Evolutionary conservation across 805 yeast genomes (phyloP), one percentile per base, ranked within the genome.

Genomic region (Scheffersomyces lignosus): DNA sequence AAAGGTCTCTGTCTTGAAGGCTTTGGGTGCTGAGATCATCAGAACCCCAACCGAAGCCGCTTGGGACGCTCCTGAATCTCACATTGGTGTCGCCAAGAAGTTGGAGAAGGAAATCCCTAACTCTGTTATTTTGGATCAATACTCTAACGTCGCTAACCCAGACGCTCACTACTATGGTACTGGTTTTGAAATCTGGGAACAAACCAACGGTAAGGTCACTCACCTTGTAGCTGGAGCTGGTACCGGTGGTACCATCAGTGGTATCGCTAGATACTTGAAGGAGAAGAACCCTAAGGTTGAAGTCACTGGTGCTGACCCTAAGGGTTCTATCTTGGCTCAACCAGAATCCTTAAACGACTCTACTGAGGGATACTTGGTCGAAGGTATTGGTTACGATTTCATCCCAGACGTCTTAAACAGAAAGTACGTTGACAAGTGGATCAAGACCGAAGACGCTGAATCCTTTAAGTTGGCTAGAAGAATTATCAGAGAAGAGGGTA

Each of bases 191-290:
- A 87, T 87, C 52, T 85, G 89, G 81, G 79, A 80, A 43, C 95
- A 87, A 64, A 77, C 91, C 12, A 63, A 73, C 17, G 87, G 90
- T 24, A 75, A 80, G 41, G 70, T 87, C 36, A 79, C 78, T 37
- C 87, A 82, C 43, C 70, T 87, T 30, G 84, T 87, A 37, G 95
- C 95, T 26, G 96, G 96, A 60, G 95, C 96, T 5, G 96, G 96
- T 66, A 87, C 96, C 40, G 96, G 96, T 64, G 99, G 99, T 39
- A 93, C 99, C 2, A 87, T 91, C 31, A 72, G 95, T n/a, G 99
- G 99, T 38, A 89, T 89, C 18, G 77, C 95, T 3, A 73, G 73
- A 42, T 93, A 72, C 60, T 70, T 91, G 51, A 86, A 86, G 67
- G 86, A 80, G 58, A 75, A 82, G 60, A 75, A 84, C 61, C 65